Base-by-base conservation (phyloP, 331 rosid species). In the Arachis monticola region DNA sequence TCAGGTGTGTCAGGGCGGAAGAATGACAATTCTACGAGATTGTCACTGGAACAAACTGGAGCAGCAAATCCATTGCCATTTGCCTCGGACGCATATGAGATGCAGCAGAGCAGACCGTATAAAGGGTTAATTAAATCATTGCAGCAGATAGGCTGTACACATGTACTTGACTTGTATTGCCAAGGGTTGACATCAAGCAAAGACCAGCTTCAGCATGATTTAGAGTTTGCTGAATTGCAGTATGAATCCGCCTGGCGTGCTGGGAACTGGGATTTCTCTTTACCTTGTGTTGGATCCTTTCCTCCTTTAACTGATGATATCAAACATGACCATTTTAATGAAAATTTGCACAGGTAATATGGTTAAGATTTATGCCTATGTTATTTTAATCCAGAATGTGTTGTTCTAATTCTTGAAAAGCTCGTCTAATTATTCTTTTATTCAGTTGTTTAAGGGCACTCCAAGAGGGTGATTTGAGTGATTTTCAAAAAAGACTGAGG, bases 221-320 rank as follows among this genome's bases (percentile, higher is more conserved):
- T 81, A 72, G 98, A 93, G 84, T 93, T 93, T 60, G 72, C 90
- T 51, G 98, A 91, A 80, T 81, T 91, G 89, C 89, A 91, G 90
- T 91, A 88, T 50, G 97, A 93, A 78, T 94, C 98, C 70, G 98
- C 98, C 22, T 91, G 98, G 98, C 97, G 94, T 62, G 83, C 97
- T 22, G 98, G 94, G 79, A 89, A 91, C 80, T 93, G 98, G 98
- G 97, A 91, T 78, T 93, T 93, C 80, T 87, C 94, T 69, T 75
- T 88, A 76, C 88, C 89, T 48, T 65, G 79, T 73, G 62, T 72
- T 4, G 91, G 84, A 59, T 77, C 81, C 73, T 78, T 87, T 77
- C 47, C 75, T 52, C 66, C 81, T 69, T 45, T 69, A 35, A 83
- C 83, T 75, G 77, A 57, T 74, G 74, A 85, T 69, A 74, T 78